These are phyloP conservation scores for Basidioascus undulatus DNA, from an alignment of 768 basidiomycete species.

Conservation along the genomic window DNA sequence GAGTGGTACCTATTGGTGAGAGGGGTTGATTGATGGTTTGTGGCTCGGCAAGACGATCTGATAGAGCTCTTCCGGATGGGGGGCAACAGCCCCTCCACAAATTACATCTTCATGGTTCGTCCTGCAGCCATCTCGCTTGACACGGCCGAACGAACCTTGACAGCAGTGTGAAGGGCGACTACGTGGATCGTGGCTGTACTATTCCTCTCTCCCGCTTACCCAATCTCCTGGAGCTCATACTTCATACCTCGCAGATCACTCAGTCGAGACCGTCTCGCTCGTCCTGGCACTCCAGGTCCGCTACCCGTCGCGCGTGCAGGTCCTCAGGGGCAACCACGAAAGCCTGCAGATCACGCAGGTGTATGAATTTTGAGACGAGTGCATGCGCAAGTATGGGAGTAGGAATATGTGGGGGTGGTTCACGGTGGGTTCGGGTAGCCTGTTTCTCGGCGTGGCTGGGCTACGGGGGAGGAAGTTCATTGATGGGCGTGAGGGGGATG, in stretches of 20 bases:
- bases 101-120: neutral
- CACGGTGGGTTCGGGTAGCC: too few species aligned
- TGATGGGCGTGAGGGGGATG: too few species aligned
- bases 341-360: neutral
- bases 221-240: too few species aligned
- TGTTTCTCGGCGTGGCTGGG: too few species aligned
- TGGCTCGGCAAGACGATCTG: neutral
- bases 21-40: neutral
- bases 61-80: neutral
- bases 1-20: neutral
- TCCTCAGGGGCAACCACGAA: neutral
- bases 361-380: neutral
- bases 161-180: too few species aligned
- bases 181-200: neutral
- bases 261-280: neutral
- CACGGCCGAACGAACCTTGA: too few species aligned
- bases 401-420: neutral
- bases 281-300: neutral
- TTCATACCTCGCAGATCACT: too few species aligned
- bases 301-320: neutral
- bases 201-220: too few species aligned
- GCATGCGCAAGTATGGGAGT: neutral
- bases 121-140: too few species aligned
- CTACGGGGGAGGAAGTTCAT: too few species aligned
- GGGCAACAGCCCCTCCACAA: neutral